phyloP scores from a whole-genome alignment of 2,329 filamentous ascomycete species.

The Tolypocladium nubicola region DNA sequence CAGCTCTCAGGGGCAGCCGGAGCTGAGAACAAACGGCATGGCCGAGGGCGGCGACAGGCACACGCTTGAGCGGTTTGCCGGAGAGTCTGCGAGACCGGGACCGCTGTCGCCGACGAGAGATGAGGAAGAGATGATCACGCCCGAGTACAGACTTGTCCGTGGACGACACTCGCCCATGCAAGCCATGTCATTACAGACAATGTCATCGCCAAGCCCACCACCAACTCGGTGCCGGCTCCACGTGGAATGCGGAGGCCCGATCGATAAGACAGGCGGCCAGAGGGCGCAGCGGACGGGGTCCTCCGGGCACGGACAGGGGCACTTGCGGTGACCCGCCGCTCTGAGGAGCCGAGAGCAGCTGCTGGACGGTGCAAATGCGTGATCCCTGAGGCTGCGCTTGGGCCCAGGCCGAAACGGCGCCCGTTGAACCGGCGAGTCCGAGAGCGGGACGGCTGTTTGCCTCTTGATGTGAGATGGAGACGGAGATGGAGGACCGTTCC shows the following conservation, averaged over 20 bases:
- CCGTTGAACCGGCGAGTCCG: not conserved
- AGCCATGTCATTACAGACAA: not conserved
- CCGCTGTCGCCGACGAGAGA: not conserved
- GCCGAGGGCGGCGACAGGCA: not conserved
- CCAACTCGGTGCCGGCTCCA: not conserved
- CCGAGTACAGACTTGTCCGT: not conserved
- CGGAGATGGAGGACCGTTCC: too few relatives aligned
- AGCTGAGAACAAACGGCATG: not conserved
- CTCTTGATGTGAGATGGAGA: too few relatives aligned
- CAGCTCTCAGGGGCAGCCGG: not conserved
- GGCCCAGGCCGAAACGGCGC: not conserved
- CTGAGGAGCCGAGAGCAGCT: not conserved
- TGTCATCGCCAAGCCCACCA: not conserved
- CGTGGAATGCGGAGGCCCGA: not conserved
- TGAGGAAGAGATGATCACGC: not conserved
- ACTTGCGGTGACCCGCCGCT: not conserved
- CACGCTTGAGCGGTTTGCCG: not conserved
- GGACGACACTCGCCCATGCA: not conserved
- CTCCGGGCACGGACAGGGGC: not conserved
- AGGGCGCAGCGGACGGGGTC: not conserved
- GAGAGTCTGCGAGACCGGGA: not conserved
- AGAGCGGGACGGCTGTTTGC: not conserved
- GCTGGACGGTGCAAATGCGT: not conserved
- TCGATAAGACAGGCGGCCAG: not conserved
- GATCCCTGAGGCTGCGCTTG: not conserved